phyloP scores from a whole-genome alignment of 164 flowering plant genomes.

The Liriodendron chinense region DNA sequence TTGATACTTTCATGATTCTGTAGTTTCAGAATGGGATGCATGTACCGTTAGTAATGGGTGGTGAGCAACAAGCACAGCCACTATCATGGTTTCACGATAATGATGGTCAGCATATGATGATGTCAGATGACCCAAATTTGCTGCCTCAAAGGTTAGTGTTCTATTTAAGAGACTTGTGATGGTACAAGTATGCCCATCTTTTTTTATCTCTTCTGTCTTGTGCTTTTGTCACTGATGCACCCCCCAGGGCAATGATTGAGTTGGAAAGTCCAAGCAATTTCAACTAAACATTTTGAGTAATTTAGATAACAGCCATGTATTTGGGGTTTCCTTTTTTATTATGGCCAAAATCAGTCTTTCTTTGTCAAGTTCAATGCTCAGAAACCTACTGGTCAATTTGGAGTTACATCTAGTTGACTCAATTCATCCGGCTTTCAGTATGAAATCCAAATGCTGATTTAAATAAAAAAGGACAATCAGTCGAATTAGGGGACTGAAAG shows the following conservation, averaged over 20 bases:
- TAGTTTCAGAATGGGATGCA: slow-evolving; percentile 65
- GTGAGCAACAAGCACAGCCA: slow-evolving; percentile 45
- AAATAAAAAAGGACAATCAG: too few relatives aligned
- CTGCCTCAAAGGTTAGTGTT: slow-evolving; percentile 45
- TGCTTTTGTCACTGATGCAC: not conserved
- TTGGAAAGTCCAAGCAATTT: not conserved
- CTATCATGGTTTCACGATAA: slow-evolving; percentile 57
- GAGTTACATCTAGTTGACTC: too few relatives aligned
- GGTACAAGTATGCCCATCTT: too few relatives aligned
- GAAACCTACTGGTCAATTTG: too few relatives aligned
- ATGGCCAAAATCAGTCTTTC: too few relatives aligned
- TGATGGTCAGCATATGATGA: slow-evolving; percentile 47
- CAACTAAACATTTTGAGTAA: not conserved
- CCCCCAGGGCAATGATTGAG: not conserved
- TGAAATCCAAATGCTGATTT: too few relatives aligned
- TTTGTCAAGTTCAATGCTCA: too few relatives aligned
- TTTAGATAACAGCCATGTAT: too few relatives aligned
- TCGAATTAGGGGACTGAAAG: too few relatives aligned
- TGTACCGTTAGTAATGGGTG: slow-evolving; percentile 45
- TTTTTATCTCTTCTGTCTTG: not conserved
- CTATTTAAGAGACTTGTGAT: not conserved
- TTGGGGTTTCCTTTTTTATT: too few relatives aligned
- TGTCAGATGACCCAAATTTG: slow-evolving; percentile 44
- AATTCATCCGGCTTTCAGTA: too few relatives aligned
- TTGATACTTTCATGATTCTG: slow-evolving; percentile 1